Conservation (phyloP, 768 basidiomycete genomes). For the Panaeolus cyanescens region DNA sequence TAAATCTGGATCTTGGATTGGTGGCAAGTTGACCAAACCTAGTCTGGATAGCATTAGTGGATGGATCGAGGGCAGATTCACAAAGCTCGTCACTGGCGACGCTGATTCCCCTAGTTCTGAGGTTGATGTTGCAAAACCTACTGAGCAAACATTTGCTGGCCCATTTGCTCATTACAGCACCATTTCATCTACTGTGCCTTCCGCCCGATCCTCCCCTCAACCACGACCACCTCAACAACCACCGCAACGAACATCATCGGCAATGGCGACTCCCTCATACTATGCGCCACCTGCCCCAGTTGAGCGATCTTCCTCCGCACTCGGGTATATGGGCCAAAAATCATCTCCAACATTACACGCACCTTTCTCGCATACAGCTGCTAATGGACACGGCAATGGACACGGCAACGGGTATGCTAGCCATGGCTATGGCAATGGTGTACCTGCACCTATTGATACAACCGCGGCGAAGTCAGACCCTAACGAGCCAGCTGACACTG, state of each 20-base stretch:
- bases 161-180: slow-evolving; percentile 94
- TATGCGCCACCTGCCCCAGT: slow-evolving; percentile 48
- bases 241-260: slow-evolving; percentile 68
- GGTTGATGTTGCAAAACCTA: slow-evolving; percentile 37
- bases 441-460: slow-evolving; percentile 6
- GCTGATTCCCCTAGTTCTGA: slow-evolving; percentile 49
- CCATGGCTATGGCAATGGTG: background rate
- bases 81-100: slow-evolving; percentile 94
- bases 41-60: slow-evolving; percentile 89
- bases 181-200: slow-evolving; percentile 80
- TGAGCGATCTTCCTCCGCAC: slow-evolving; percentile 76
- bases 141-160: slow-evolving; percentile 55
- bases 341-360: slow-evolving; percentile 43
- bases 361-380: slow-evolving; percentile 13
- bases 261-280: slow-evolving; percentile 58
- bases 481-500: slow-evolving; percentile 31
- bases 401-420: slow-evolving; percentile 21
- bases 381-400: slow-evolving; percentile 39
- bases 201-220: slow-evolving; percentile 77
- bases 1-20: slow-evolving; percentile 84
- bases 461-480: slow-evolving; percentile 10
- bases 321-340: slow-evolving; percentile 67
- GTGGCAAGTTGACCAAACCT: slow-evolving; percentile 84
- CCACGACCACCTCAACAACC: slow-evolving; percentile 51
- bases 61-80: slow-evolving; percentile 91